Evolutionary conservation across 768 basidiomycete genomes (phyloP).

Genomic region (Rhizopogon rudus): DNA sequence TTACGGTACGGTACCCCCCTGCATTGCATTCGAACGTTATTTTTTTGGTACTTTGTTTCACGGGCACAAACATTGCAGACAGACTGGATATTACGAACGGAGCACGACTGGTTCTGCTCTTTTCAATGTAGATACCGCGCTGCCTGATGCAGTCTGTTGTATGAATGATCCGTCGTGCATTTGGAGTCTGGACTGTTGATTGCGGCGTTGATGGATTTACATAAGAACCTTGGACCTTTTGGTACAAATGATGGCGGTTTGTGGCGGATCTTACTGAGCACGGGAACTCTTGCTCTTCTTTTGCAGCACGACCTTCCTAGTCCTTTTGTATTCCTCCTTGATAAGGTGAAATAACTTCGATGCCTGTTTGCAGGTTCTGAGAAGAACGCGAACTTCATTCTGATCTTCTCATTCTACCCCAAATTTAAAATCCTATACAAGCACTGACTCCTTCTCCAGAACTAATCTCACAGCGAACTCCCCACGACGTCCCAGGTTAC

Average conservation of each 20-base stretch:
- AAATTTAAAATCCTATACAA: neutral
- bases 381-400: slow-evolving; percentile 42
- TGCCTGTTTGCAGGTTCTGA: slow-evolving; percentile 42
- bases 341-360: slow-evolving; percentile 34
- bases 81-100: slow-evolving; percentile 14
- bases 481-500: too few relatives aligned
- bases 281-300: too few relatives aligned
- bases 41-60: neutral
- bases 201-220: neutral
- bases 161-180: neutral
- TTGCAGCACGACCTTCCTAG: neutral
- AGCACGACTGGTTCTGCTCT: neutral
- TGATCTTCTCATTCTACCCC: slow-evolving; percentile 26
- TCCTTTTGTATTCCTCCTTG: neutral
- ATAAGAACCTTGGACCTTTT: too few relatives aligned
- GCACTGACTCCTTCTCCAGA: slow-evolving; percentile 26
- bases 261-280: neutral
- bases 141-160: neutral
- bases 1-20: neutral
- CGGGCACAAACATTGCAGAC: neutral
- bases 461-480: neutral
- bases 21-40: slow-evolving; percentile 14
- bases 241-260: neutral
- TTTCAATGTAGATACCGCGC: neutral
- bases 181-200: neutral